Evolutionary conservation across 2,329 filamentous ascomycete species (phyloP), one percentile per base, ranked within the genome.

Genomic region (Colletotrichum sp.): DNA sequence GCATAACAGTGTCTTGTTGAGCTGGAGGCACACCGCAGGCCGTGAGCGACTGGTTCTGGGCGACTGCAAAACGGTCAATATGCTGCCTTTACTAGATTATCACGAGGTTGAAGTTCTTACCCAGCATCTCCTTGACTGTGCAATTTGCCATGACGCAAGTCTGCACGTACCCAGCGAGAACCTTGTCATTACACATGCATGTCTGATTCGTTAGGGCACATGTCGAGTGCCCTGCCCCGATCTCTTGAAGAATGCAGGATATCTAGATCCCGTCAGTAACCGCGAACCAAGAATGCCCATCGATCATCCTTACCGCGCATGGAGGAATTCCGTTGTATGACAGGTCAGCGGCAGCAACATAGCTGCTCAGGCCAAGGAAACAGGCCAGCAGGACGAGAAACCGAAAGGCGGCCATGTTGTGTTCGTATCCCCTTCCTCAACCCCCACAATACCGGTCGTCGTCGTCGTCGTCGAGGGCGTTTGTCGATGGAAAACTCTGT

Each of bases 61-160:
- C 30, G 16, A 56, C 74, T 76, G 24, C 9, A 8, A 21, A n/a
- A n/a, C n/a, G 18, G 38, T 10, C 12, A 66, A 62, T 10, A 38
- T 16, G 52, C 21, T 21, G 38, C 9, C 3, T 7, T 58, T 5
- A 32, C 1, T 3, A 26, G 2, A 64, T 8, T 5, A 9, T n/a
- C 8, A 21, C n/a, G 43, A 13, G 43, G 3, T 21, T 52, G 43
- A 1, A 52, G 43, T 34, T 9, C 74, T 70, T 18, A 76, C 74
- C 70, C 3, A 76, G 30, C 71, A 70, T 66, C 15, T 76, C 74
- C 13, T 66, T 74, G 15, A 74, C 61, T 24, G 70, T 76, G 48
- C 74, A 76, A 3, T 34, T 74, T 21, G 48, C 48, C 60, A 66
- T 38, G 15, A 75, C 71, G 30, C 74, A 76, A 4, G 60, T 64